A percentile compares a stretch with the other conserved stretches of the same genome.
phyloP scores from a whole-genome alignment of 257 asterid genomes.

The Fraxinus quadrangulata region DNA sequence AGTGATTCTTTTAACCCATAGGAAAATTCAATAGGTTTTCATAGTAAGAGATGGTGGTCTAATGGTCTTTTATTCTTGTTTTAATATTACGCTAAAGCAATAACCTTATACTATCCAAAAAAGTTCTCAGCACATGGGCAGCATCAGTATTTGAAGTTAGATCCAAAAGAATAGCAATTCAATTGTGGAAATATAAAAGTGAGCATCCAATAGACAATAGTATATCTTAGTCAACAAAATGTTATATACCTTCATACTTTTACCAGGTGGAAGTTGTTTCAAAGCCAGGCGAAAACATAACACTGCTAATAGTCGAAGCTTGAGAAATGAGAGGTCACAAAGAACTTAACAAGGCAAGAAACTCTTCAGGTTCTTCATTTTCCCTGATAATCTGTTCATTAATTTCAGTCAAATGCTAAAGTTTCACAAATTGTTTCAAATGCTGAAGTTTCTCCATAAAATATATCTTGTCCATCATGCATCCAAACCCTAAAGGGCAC shows the following conservation, averaged over 20 bases:
- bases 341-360: slow-evolving; percentile 38
- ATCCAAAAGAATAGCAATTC: not conserved
- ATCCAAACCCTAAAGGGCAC: not conserved
- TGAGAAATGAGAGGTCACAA: slow-evolving; percentile 13
- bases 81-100: not conserved
- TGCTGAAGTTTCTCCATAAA: slow-evolving; percentile 10
- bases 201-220: not conserved
- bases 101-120: not conserved
- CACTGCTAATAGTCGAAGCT: not conserved
- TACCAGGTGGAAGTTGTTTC: not conserved
- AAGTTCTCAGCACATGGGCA: not conserved
- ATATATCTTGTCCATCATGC: not conserved
- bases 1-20: not conserved
- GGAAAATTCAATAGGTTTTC: not conserved
- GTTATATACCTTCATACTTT: not conserved
- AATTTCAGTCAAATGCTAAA: slow-evolving; percentile 7
- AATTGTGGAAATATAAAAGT: not conserved
- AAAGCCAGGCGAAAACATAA: not conserved
- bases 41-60: not conserved
- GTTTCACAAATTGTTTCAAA: not conserved
- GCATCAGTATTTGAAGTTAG: not conserved
- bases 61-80: not conserved
- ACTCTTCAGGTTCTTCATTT: slow-evolving; percentile 51
- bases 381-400: slow-evolving; percentile 43
- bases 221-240: not conserved